Percentiles rank a stretch among this genome's conserved stretches.
Conservation (phyloP, 352 stramenopile genomes). For the Blastocystis sp. region DNA sequence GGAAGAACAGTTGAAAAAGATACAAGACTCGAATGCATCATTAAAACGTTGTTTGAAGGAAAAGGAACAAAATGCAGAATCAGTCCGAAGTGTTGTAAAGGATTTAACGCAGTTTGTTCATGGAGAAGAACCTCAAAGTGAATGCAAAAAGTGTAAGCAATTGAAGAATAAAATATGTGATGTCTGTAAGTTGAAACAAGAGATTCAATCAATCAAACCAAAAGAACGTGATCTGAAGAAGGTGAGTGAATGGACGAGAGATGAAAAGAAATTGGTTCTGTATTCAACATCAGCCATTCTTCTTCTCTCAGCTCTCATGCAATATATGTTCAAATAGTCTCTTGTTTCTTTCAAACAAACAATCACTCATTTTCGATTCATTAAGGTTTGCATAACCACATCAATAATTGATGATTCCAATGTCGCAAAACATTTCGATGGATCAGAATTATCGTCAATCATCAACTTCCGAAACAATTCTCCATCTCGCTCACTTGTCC, state of each 20-base stretch:
- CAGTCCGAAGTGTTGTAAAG: background rate
- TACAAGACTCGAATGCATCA: conserved; percentile 7
- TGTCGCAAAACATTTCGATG: background rate
- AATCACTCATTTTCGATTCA: background rate
- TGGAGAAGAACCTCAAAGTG: background rate
- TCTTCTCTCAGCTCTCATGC: background rate
- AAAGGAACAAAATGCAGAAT: background rate
- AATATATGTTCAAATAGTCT: background rate
- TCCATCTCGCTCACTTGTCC: background rate
- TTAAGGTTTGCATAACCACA: background rate
- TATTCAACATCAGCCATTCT: background rate
- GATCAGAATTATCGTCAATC: conserved; percentile 46
- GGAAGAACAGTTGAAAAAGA: background rate
- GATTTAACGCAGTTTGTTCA: background rate
- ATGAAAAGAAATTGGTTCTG: background rate
- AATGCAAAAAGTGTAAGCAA: background rate
- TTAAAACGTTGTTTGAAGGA: background rate
- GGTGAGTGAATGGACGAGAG: background rate
- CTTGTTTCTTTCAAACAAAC: conserved; percentile 29
- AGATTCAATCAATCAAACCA: background rate
- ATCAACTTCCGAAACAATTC: conserved; percentile 3
- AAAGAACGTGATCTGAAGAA: background rate
- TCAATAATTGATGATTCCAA: conserved; percentile 38
- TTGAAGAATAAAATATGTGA: background rate
- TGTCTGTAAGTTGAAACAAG: background rate